Percentiles rank a stretch among this genome's conserved stretches.
These are phyloP conservation scores for Guillardia theta DNA, from an alignment of 78 protist genomes.

Conservation along the genomic window DNA sequence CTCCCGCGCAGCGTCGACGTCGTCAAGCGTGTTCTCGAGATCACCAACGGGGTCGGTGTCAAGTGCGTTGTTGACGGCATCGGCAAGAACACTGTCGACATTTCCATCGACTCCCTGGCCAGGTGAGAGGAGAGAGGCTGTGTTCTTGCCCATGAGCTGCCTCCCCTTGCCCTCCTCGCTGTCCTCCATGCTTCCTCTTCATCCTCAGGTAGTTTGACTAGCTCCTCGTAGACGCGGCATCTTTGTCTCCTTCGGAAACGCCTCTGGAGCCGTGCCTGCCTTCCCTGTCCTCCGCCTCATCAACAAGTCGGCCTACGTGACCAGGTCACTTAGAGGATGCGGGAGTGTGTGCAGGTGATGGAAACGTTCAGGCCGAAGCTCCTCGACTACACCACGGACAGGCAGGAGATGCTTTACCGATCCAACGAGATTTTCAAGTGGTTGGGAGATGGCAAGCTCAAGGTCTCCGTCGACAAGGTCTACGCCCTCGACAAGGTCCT, in stretches of 20 bases:
- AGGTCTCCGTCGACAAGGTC: slow-evolving; percentile 3
- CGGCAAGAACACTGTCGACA: background rate
- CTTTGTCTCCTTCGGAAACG: slow-evolving; percentile 54
- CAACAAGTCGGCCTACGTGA: slow-evolving; percentile 1
- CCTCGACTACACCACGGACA: slow-evolving; percentile 29
- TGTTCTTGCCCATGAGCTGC: too few relatives aligned
- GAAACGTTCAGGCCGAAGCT: slow-evolving; percentile 54
- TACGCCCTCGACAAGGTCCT: slow-evolving; percentile 18
- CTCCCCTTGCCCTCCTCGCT: background rate
- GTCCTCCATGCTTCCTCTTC: background rate
- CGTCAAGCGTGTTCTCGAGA: background rate
- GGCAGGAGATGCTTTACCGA: background rate
- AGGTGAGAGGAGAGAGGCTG: too few relatives aligned
- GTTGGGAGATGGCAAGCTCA: slow-evolving; percentile 21
- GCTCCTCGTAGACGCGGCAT: slow-evolving; percentile 41
- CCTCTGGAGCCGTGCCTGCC: slow-evolving; percentile 42
- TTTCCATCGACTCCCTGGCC: background rate
- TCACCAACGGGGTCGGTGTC: slow-evolving; percentile 12
- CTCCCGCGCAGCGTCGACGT: slow-evolving; percentile 27
- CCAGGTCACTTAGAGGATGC: too few relatives aligned
- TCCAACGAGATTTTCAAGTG: background rate
- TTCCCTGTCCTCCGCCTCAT: background rate
- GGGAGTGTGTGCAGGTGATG: too few relatives aligned
- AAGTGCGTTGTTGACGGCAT: slow-evolving; percentile 50
- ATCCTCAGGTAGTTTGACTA: background rate